Evolutionary conservation across 2,329 filamentous ascomycete species (phyloP).

Genomic region (Aspergillus transmontanensis): DNA sequence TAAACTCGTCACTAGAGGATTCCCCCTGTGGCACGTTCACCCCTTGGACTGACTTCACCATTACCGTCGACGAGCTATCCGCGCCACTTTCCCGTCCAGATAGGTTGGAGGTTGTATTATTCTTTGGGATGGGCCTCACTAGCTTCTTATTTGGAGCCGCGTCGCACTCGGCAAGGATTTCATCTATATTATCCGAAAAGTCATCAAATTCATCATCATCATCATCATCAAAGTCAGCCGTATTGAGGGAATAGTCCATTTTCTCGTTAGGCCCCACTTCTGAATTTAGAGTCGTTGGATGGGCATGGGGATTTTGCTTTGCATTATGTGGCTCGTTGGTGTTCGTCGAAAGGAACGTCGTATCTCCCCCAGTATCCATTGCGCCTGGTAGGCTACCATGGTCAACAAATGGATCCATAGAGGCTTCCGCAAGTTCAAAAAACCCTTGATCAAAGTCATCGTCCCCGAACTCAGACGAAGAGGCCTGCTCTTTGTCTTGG

Average conservation of each 20-base stretch:
- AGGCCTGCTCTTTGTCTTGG: conserved; percentile 20
- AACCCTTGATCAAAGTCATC: conserved; percentile 51
- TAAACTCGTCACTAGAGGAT: conserved; percentile 71
- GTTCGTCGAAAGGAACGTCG: not conserved
- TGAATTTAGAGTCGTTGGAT: not conserved
- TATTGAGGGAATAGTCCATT: conserved; percentile 16
- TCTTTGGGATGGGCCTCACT: conserved; percentile 12
- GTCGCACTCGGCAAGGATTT: conserved; percentile 60
- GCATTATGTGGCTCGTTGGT: not conserved
- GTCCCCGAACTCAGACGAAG: conserved; percentile 51
- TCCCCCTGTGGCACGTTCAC: conserved; percentile 33
- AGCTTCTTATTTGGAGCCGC: conserved; percentile 31
- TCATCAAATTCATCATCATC: conserved; percentile 63
- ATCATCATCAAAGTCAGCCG: conserved; percentile 67
- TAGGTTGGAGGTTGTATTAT: conserved; percentile 22
- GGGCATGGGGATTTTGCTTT: not conserved
- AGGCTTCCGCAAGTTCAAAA: conserved; percentile 42
- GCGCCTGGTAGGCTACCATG: not conserved
- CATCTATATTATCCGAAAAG: conserved; percentile 60
- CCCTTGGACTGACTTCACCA: conserved; percentile 5
- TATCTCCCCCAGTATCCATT: not conserved
- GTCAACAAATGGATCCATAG: conserved; percentile 34
- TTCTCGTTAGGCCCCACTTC: conserved; percentile 1
- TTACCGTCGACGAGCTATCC: not conserved
- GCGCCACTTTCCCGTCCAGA: conserved; percentile 7